Evolutionary conservation across 306 rosid genomes (phyloP), one percentile per base, ranked within the genome.

Genomic region (Malus sylvestris): DNA sequence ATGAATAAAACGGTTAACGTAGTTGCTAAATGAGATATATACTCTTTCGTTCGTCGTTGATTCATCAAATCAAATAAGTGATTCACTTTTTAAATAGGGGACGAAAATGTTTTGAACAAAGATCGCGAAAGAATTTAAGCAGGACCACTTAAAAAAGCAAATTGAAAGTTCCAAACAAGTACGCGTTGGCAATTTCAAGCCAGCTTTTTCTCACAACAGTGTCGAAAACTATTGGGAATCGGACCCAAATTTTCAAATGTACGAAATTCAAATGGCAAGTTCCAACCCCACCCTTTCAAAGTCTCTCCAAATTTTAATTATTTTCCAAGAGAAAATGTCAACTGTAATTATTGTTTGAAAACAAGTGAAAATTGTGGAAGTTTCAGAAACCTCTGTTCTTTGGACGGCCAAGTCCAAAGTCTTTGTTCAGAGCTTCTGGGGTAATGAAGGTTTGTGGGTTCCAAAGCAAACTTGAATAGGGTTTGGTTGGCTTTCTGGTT

Each of bases 401-500:
- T 49, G 8, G 6, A 49, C 19, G 6, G 53, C 20, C 53, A 15
- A 14, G 61, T 20, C 61, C 25, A 6, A 55, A 33, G 42, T 60
- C 27, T 33, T 71, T 64, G 62, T 18, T 65, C 20, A 57, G 8
- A n/a, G 70, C 61, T 68, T 64, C 62, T 33, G 25, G 64, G 58
- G 59, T 44, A 19, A 63, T 33, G 45, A 19, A 69, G 59, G 20
- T 55, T 78, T 59, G 55, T 62, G 80, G 81, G 59, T 20, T 66
- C 67, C 58, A 8, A 75, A 68, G 77, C 76, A 76, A 70, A 27
- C 58, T 73, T 79, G 66, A 52, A 58, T 49, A 60, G 38, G 45
- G 70, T 71, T 71, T 32, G 64, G 71, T 23, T 65, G 74, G 62
- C 66, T 52, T 84, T 65, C 70, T 46, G 63, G 69, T 76, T 70